Conservation (phyloP, 2,329 filamentous ascomycete species). For the Nothophoma quercina region DNA sequence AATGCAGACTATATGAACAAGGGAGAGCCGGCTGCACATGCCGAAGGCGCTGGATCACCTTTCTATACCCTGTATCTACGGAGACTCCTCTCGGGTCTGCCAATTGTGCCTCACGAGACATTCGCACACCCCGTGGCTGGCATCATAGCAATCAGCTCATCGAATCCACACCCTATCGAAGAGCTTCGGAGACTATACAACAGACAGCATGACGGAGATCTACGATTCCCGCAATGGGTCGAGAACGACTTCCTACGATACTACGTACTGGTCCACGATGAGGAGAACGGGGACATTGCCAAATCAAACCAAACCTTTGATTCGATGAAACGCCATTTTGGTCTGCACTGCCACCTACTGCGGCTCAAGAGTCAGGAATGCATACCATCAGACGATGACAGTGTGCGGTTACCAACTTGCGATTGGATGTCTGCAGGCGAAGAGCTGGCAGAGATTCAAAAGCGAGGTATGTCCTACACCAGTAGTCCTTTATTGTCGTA, state of each 20-base stretch:
- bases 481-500: slow-evolving; percentile 14
- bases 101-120: slow-evolving; percentile 85
- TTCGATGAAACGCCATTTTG: slow-evolving; percentile 99
- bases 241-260: slow-evolving; percentile 92
- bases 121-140: slow-evolving; percentile 95
- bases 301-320: slow-evolving; percentile 92
- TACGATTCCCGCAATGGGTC: slow-evolving; percentile 81
- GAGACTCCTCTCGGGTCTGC: slow-evolving; percentile 79
- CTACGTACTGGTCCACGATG: slow-evolving; percentile 95
- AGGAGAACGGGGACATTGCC: slow-evolving; percentile 91
- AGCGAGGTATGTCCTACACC: slow-evolving; percentile 58
- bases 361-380: slow-evolving; percentile 85
- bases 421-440: slow-evolving; percentile 91
- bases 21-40: slow-evolving; percentile 17
- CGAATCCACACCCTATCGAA: slow-evolving; percentile 83
- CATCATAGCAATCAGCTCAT: slow-evolving; percentile 92
- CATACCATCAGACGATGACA: slow-evolving; percentile 90
- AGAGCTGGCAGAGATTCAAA: slow-evolving; percentile 77
- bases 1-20: slow-evolving; percentile 54
- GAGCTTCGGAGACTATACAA: slow-evolving; percentile 84
- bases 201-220: slow-evolving; percentile 80
- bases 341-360: slow-evolving; percentile 91
- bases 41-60: slow-evolving; percentile 64
- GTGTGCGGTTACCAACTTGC: slow-evolving; percentile 77
- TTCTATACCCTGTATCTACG: slow-evolving; percentile 88